A percentile compares a stretch with the other conserved stretches of the same genome.
phyloP scores from a whole-genome alignment of 179 eudicot genomes.

The Actinidia polygama region DNA sequence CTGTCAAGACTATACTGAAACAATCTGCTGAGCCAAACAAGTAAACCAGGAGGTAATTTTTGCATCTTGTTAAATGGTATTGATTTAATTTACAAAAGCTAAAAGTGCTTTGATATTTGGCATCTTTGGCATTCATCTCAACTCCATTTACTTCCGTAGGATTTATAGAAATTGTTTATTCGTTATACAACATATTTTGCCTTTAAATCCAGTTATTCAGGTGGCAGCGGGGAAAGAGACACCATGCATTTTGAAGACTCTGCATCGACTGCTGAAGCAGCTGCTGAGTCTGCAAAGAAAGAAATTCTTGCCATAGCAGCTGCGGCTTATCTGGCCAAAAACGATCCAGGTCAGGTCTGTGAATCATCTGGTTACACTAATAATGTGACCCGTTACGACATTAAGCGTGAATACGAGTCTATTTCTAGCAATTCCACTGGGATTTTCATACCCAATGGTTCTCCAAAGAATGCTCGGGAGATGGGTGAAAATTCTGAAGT shows the following conservation, averaged over 20 bases:
- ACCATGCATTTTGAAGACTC: conserved; percentile 51
- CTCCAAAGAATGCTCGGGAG: conserved; percentile 9
- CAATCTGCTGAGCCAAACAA: conserved; percentile 44
- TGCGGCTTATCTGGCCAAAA: conserved; percentile 72
- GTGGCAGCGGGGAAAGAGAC: conserved; percentile 37
- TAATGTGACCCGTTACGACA: conserved; percentile 8
- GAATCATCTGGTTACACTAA: conserved; percentile 16
- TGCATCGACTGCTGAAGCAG: conserved; percentile 87
- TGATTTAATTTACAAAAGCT: too few species aligned
- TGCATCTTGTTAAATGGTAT: neutral
- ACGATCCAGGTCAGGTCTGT: conserved; percentile 28
- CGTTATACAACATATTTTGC: neutral
- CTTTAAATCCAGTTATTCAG: conserved; percentile 37
- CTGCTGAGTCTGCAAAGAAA: conserved; percentile 75
- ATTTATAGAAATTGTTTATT: neutral
- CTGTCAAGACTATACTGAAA: conserved; percentile 45
- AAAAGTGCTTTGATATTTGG: conserved; percentile 9
- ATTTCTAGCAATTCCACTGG: conserved; percentile 11
- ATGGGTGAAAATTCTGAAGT: conserved; percentile 21
- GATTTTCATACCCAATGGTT: conserved; percentile 14
- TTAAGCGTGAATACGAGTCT: neutral
- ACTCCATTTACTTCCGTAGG: neutral
- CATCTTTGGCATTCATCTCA: neutral
- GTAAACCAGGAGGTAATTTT: conserved; percentile 38
- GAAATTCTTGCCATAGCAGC: conserved; percentile 90